Conservation (phyloP, 371 early-diverging fungal genomes). For the Entomophthora muscae region DNA sequence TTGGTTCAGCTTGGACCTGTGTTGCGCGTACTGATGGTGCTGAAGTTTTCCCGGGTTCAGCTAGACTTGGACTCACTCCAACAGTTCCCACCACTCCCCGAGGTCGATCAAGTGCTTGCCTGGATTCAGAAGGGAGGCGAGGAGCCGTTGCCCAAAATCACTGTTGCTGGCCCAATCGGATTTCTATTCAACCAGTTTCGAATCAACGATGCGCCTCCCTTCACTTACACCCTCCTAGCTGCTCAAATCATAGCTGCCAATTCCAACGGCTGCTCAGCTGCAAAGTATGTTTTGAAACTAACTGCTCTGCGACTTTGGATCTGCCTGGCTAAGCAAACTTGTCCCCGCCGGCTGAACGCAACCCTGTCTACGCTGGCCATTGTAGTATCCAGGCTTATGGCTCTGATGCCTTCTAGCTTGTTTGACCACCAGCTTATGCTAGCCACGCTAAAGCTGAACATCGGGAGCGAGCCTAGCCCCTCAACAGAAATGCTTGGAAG, state of each 20-base stretch:
- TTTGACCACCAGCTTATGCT: neutral
- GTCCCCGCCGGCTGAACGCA: neutral
- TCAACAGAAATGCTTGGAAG: neutral
- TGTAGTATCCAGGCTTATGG: neutral
- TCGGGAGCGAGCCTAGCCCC: neutral
- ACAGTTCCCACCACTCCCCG: neutral
- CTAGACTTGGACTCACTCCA: neutral
- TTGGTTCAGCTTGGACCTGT: neutral
- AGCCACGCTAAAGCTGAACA: neutral
- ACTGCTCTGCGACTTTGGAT: neutral
- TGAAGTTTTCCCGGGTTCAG: neutral
- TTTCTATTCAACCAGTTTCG: neutral
- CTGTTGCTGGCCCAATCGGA: neutral
- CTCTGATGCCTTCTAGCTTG: neutral
- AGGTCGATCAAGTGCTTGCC: neutral
- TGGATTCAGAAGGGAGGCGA: neutral
- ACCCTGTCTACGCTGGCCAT: neutral
- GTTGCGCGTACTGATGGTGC: neutral
- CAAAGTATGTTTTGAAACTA: neutral
- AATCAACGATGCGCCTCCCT: neutral
- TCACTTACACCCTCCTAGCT: neutral
- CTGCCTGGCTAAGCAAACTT: neutral
- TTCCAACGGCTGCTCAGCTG: neutral
- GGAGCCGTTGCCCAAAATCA: neutral
- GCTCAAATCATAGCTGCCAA: neutral